phyloP scores from a whole-genome alignment of 805 yeast genomes.

The Pichia ethanolica region DNA sequence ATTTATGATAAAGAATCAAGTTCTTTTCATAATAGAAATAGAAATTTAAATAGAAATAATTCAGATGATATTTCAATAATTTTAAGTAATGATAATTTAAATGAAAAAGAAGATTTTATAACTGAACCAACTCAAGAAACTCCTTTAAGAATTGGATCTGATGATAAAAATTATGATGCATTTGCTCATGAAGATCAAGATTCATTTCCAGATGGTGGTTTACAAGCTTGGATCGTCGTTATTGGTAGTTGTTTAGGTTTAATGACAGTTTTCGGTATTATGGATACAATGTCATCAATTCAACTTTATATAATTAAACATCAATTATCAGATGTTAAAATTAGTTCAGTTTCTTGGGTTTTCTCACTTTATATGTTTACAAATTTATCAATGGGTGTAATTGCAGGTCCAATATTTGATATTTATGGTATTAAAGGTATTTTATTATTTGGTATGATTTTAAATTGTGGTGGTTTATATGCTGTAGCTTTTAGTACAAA shows the following conservation, averaged over 20 bases:
- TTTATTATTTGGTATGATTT: constrained; percentile 40
- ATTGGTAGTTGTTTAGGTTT: constrained; percentile 53
- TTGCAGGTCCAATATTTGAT: constrained; percentile 49
- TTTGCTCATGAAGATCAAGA: constrained; percentile 19
- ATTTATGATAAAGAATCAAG: too few relatives aligned
- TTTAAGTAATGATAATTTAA: too few relatives aligned
- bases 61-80: too few relatives aligned
- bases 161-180: constrained; percentile 12
- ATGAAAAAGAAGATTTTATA: neutral
- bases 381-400: constrained; percentile 35
- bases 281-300: constrained; percentile 55
- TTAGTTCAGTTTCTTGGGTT: constrained; percentile 57
- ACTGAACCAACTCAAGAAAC: constrained; percentile 1
- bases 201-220: constrained; percentile 56
- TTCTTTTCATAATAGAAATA: too few relatives aligned
- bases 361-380: constrained; percentile 52
- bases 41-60: too few relatives aligned
- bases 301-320: constrained; percentile 54
- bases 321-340: constrained; percentile 39
- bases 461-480: constrained; percentile 19
- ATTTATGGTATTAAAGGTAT: constrained; percentile 48
- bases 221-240: constrained; percentile 47
- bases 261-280: constrained; percentile 46
- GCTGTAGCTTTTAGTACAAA: constrained; percentile 39
- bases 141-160: neutral